A percentile compares a stretch with the other conserved stretches of the same genome.
Evolutionary conservation across 192 early-diverging fungal genomes (phyloP).

Genomic region (Spizellomyces sp.): DNA sequence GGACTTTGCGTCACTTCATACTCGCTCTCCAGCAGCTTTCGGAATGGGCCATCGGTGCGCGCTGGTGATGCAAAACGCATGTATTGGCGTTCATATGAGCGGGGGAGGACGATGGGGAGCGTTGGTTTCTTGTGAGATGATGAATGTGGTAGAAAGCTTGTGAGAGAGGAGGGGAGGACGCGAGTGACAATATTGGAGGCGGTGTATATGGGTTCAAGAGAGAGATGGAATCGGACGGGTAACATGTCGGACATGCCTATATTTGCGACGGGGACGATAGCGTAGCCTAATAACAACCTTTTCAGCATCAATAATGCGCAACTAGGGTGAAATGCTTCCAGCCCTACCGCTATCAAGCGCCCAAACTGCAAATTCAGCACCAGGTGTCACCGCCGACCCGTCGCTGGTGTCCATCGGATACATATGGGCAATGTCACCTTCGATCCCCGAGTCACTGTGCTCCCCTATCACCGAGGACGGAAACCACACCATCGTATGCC

Average conservation of each 20-base stretch:
- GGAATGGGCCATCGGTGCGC: not conserved
- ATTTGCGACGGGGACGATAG: conserved; percentile 27
- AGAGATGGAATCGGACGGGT: not conserved
- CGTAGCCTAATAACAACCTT: not conserved
- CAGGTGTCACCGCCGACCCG: no score
- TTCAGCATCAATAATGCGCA: no score
- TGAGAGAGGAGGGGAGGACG: not conserved
- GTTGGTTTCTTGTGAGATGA: not conserved
- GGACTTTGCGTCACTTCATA: no score
- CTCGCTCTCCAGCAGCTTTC: conserved; percentile 19
- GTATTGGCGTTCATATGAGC: conserved; percentile 37
- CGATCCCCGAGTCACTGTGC: no score
- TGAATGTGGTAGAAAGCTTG: not conserved
- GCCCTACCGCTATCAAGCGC: no score
- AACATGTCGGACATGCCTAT: conserved; percentile 37
- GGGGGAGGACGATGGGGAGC: conserved; percentile 22
- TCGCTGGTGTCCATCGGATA: no score
- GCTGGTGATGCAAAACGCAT: conserved; percentile 18
- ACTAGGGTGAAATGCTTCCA: no score
- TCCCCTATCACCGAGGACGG: no score
- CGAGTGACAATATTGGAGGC: not conserved
- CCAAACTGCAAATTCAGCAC: no score
- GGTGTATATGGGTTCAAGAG: no score
- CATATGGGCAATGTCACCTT: no score
- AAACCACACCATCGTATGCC: not conserved